Evolutionary conservation across 768 basidiomycete genomes (phyloP).

Genomic region (Auricularia cornea): DNA sequence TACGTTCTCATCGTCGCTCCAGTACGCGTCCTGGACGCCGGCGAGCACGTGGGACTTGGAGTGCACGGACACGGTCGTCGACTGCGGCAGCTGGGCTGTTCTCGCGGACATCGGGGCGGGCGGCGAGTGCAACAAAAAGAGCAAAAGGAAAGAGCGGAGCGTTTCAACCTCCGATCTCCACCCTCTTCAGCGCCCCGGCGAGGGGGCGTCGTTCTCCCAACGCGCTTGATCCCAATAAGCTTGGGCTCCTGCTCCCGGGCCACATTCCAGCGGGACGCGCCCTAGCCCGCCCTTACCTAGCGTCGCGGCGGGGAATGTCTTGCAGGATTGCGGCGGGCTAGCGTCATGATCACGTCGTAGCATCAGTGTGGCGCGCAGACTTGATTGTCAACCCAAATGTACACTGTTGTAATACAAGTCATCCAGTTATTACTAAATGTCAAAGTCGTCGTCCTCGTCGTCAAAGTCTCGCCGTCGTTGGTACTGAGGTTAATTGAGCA

Average conservation of each 20-base stretch:
- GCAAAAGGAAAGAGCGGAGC: background rate
- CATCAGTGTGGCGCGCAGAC: too few relatives aligned
- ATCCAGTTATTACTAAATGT: conserved; percentile 9
- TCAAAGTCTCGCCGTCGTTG: conserved; percentile 53
- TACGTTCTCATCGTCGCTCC: conserved; percentile 88
- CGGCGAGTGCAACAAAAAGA: background rate
- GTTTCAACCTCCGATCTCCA: background rate
- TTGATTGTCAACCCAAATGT: too few relatives aligned
- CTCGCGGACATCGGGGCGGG: background rate
- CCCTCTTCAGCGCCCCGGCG: background rate
- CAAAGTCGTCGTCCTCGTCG: conserved; percentile 58
- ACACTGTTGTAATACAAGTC: too few relatives aligned
- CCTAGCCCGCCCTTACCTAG: too few relatives aligned
- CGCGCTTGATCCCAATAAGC: too few relatives aligned
- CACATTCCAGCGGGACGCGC: too few relatives aligned
- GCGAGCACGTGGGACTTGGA: conserved; percentile 12
- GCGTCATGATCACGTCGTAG: too few relatives aligned
- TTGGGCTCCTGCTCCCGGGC: too few relatives aligned
- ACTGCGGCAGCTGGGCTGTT: background rate
- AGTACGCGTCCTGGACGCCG: conserved; percentile 92
- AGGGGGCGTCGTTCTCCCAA: too few relatives aligned
- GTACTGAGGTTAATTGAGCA: conserved; percentile 31
- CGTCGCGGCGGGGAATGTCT: too few relatives aligned
- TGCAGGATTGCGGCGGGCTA: too few relatives aligned
- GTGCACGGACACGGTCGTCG: background rate